phyloP scores from a whole-genome alignment of 148 eudicot genomes.

The Diospyros lotus region DNA sequence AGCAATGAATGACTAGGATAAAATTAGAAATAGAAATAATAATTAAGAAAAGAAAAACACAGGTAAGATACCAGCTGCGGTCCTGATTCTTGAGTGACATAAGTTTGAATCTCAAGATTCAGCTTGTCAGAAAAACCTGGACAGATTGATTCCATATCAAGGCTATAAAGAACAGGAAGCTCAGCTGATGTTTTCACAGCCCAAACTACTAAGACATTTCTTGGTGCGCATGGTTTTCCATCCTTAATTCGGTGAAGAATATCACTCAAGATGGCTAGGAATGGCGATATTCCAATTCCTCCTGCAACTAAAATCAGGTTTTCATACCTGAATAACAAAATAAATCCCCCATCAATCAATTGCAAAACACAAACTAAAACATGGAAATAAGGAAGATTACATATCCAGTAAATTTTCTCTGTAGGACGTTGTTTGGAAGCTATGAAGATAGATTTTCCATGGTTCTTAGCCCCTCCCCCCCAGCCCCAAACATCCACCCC shows the following conservation, averaged over 20 bases:
- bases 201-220: constrained; percentile 61
- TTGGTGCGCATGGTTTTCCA: constrained; percentile 56
- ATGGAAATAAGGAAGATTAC: neutral
- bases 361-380: neutral
- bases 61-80: constrained; percentile 46
- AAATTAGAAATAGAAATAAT: neutral
- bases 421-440: neutral
- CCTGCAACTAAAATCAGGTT: constrained; percentile 78
- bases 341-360: neutral
- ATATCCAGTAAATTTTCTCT: neutral
- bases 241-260: constrained; percentile 52
- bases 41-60: neutral
- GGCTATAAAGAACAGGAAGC: constrained; percentile 61
- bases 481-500: neutral
- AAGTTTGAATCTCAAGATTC: constrained; percentile 71
- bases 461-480: neutral
- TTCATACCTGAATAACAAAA: constrained; percentile 45
- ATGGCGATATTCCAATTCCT: constrained; percentile 87
- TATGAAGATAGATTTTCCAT: neutral
- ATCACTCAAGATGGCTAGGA: constrained; percentile 67
- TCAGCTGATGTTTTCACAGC: constrained; percentile 62
- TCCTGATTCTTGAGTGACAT: constrained; percentile 68
- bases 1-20: neutral
- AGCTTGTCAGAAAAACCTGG: constrained; percentile 47
- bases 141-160: constrained; percentile 46